These are phyloP conservation scores for Triticum dicoccoides DNA, from an alignment of 176 grass and related monocot genomes.

Conservation along the genomic window DNA sequence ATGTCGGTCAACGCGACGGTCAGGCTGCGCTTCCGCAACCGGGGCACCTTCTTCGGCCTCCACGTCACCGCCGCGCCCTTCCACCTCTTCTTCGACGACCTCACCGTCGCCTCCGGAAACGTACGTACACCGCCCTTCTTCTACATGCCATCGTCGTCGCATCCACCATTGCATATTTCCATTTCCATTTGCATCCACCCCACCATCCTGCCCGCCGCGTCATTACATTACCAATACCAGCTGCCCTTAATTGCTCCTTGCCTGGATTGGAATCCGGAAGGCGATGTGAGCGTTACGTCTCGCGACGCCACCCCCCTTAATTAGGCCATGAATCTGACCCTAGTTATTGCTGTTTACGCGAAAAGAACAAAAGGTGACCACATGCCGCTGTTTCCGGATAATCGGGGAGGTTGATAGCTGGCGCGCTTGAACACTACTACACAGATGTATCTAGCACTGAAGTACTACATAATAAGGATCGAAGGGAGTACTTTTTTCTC, in stretches of 20 bases:
- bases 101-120: constrained; percentile 76
- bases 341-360: neutral
- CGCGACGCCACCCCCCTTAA: neutral
- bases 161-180: neutral
- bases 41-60: constrained; percentile 93
- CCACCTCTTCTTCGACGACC: constrained; percentile 72
- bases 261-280: neutral
- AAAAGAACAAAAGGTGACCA: neutral
- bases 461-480: too few relatives aligned
- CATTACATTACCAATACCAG: neutral
- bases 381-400: neutral
- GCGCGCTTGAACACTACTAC: neutral
- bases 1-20: constrained; percentile 90
- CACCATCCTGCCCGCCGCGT: neutral
- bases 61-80: constrained; percentile 83
- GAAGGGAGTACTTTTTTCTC: too few relatives aligned
- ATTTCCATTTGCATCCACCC: neutral
- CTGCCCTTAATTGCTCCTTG: neutral
- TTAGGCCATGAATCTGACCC: neutral
- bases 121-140: constrained; percentile 23
- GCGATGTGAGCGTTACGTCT: neutral
- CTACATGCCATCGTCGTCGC: too few relatives aligned
- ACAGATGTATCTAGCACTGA: too few relatives aligned
- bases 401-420: neutral
- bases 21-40: constrained; percentile 81